Evolutionary conservation across 148 eudicot genomes (phyloP), one percentile per base, ranked within the genome.

Genomic region (Chenopodium album): DNA sequence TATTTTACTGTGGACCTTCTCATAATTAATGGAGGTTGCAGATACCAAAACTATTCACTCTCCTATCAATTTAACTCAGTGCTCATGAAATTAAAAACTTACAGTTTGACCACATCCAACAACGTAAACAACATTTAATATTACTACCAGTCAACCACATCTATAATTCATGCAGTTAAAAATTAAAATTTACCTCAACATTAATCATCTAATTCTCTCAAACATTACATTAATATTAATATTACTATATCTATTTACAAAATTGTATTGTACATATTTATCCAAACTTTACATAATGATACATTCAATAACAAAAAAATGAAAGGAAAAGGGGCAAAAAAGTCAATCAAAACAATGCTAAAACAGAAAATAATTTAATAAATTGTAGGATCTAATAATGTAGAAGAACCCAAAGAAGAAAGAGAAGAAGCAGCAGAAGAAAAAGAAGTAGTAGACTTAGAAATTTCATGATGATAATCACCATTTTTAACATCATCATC

Each of bases 391-490:
- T 80, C 71, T 71, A 80, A 62, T 14, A 80, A 62, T 22, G 7
- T 70, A 7, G 74, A 22, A 54, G 69, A 63, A 75, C 16, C 65
- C 9, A 28, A 17, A 12, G 84, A 81, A 60, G 92, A 89, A 17
- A 83, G 77, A 23, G 86, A 88, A 77, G 86, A 83, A 44, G 83
- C 83, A 22, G 89, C 88, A 56, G 90, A 84, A 48, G 84, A 79
- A 48, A 73, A 80, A 29, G 77, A 66, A 56, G 85, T 74, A 44
- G 80, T 47, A 54, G 80, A 74, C 56, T 73, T 78, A 2, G 62
- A 54, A 54, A 62, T 70, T 6, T 60, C 60, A 31, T 17, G 47
- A 31, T 63, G 23, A 9, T 67, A 26, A 44, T 60, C 4, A 67
- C 46, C 5, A 64, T 79, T 41, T 7, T 81, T 20, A 62, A 34